Base-by-base conservation (phyloP, 78 protist genomes). In the Guillardia theta region DNA sequence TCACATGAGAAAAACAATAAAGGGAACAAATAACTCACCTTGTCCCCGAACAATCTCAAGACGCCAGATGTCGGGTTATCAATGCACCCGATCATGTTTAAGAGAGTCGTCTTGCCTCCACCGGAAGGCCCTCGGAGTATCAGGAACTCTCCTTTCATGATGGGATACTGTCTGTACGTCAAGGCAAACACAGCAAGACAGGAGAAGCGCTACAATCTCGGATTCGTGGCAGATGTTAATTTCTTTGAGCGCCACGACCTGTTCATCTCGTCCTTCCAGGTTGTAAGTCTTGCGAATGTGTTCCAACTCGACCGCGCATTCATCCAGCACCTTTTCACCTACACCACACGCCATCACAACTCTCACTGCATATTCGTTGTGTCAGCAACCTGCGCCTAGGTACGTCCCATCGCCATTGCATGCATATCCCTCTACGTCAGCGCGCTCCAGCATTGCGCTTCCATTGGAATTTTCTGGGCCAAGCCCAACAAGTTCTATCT, bases 61-160 rank as follows among this genome's bases (percentile, higher is more conserved):
- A 43, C n/a, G 41, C 83, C 83, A 0, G 36, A 92, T 4, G 98
- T 95, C 1, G 98, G 95, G 76, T 62, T 36, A 83, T 98, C 99
- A 22, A 98, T 88, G 45, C 99, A 97, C 36, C 99, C 99, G 37
- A 98, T 37, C 36, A 98, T 27, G 92, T 98, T 98, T 22, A 98
- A 43, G 50, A 98, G 92, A 0, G 97, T 96, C 54, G 99, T 98
- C 93, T 98, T 98, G 46, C 99, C 99, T 48, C 99, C 98, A 12
- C 99, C 99, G 0, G 97, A 94, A 9, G 99, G 99, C 27, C 99
- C 99, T 30, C 99, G 92, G 43, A 98, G 95, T 97, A 97, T 96
- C 50, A 98, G 94, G 58, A 98, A 98, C 93, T 98, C 99, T 8
- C 99, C 99, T 70, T 95, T 94, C 45, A 70, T 24, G 15, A 70